Percentiles rank a stretch among this genome's conserved stretches.
phyloP scores from a whole-genome alignment of 179 eudicot species.

The Dionaea muscipula region DNA sequence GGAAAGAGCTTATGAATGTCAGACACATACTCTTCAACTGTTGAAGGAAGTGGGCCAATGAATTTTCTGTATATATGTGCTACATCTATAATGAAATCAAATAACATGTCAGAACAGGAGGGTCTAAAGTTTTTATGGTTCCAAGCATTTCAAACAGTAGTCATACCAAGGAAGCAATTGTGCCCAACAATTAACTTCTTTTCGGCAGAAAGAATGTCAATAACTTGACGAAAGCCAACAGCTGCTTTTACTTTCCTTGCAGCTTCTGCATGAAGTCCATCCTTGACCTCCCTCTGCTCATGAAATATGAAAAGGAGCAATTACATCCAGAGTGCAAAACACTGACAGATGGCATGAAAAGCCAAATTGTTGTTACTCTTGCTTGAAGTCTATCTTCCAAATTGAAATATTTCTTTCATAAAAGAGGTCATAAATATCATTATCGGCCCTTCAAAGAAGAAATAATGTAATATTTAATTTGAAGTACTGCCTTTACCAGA shows the following conservation, averaged over 20 bases:
- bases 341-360: too few species aligned
- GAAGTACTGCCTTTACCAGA: constrained; percentile 40
- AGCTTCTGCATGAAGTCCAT: constrained; percentile 38
- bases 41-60: constrained; percentile 75
- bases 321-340: background rate
- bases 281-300: constrained; percentile 55
- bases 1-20: constrained; percentile 53
- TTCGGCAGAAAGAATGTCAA: constrained; percentile 75
- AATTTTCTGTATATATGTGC: constrained; percentile 79
- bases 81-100: constrained; percentile 45
- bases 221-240: constrained; percentile 77
- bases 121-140: background rate
- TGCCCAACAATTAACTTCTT: constrained; percentile 90
- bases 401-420: too few species aligned
- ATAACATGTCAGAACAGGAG: constrained; percentile 8
- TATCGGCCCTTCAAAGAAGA: too few species aligned
- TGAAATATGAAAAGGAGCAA: constrained; percentile 9
- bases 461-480: background rate
- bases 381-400: too few species aligned
- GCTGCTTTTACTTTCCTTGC: constrained; percentile 55
- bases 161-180: constrained; percentile 89
- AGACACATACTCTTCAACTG: constrained; percentile 56
- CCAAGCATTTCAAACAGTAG: constrained; percentile 9
- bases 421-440: too few species aligned
- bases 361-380: too few species aligned